These are phyloP conservation scores for Brachypodium distachyon DNA, from an alignment of 202 grass and related monocot genomes.

Conservation along the genomic window DNA sequence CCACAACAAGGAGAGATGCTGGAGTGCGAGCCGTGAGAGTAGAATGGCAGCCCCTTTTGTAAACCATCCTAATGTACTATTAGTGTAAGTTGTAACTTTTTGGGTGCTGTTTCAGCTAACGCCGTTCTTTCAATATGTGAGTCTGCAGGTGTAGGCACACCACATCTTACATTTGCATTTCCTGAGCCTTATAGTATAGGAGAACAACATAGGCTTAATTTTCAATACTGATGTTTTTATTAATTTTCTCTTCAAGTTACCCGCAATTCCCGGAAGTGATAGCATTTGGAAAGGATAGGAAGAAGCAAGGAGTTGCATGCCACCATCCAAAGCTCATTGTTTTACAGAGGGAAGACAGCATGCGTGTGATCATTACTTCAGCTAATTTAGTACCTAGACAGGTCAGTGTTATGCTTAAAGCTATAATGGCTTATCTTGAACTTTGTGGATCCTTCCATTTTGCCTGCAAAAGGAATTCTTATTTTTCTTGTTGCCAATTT, in stretches of 20 bases:
- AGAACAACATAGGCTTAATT: not conserved
- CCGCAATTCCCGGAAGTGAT: slow-evolving; percentile 69
- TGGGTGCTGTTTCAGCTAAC: not conserved
- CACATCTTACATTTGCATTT: not conserved
- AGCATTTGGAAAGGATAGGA: slow-evolving; percentile 86
- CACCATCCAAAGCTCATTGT: slow-evolving; percentile 86
- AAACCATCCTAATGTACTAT: slow-evolving; percentile 54
- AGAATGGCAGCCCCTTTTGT: slow-evolving; percentile 46
- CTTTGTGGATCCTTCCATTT: slow-evolving; percentile 13
- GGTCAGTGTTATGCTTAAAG: slow-evolving; percentile 22
- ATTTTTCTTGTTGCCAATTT: not conserved
- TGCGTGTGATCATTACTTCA: slow-evolving; percentile 74
- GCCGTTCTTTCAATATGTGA: not conserved
- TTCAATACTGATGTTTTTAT: slow-evolving; percentile 7
- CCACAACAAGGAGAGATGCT: slow-evolving; percentile 69
- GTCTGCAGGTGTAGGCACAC: not conserved
- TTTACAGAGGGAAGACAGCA: slow-evolving; percentile 62
- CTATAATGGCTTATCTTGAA: not conserved
- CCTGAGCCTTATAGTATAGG: not conserved
- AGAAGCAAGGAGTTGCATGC: slow-evolving; percentile 85
- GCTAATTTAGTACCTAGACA: slow-evolving; percentile 82
- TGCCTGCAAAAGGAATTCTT: not conserved
- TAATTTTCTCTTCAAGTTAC: slow-evolving; percentile 46
- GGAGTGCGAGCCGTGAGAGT: slow-evolving; percentile 53
- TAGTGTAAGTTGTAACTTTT: slow-evolving; percentile 51